Conservation (phyloP, 1,139 yeast species). For the Neolecta irregularis region DNA sequence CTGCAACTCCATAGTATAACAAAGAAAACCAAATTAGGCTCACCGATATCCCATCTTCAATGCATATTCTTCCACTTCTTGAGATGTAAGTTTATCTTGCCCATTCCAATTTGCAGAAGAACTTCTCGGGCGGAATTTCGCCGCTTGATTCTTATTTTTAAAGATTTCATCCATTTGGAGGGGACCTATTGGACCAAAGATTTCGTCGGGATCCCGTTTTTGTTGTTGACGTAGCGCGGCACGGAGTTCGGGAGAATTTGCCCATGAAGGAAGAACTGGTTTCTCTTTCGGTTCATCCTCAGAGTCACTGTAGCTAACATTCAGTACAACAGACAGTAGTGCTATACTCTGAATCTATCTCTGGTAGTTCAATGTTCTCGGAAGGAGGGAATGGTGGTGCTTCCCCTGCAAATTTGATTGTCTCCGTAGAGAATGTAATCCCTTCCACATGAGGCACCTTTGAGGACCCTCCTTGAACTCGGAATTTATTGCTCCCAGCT, state of each 20-base stretch:
- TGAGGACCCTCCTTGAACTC: slow-evolving; percentile 7
- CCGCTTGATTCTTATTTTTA: slow-evolving; percentile 25
- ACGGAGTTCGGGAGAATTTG: slow-evolving; percentile 47
- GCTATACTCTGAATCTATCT: slow-evolving; percentile 29
- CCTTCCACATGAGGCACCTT: slow-evolving; percentile 23
- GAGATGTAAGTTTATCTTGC: slow-evolving; percentile 31
- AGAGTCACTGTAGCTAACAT: slow-evolving; percentile 5
- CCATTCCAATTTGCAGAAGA: slow-evolving; percentile 44
- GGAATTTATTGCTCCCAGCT: no score
- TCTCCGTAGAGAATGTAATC: slow-evolving; percentile 25
- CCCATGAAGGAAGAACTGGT: slow-evolving; percentile 52
- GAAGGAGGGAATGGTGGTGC: slow-evolving; percentile 5
- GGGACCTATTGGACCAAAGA: slow-evolving; percentile 67
- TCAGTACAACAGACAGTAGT: slow-evolving; percentile 1
- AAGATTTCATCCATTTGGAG: slow-evolving; percentile 57
- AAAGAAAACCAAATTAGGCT: no score
- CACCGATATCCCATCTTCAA: slow-evolving; percentile 38
- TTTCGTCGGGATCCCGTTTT: slow-evolving; percentile 47
- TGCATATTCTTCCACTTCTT: slow-evolving; percentile 39
- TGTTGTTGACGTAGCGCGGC: slow-evolving; percentile 41
- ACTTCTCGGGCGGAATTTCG: slow-evolving; percentile 39
- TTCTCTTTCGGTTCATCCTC: slow-evolving; percentile 44
- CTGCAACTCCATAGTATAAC: no score
- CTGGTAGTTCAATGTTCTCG: slow-evolving; percentile 26
- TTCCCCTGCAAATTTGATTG: slow-evolving; percentile 21